These are phyloP conservation scores for Tieghemiomyces parasiticus DNA, from an alignment of 192 early-diverging fungal species.

Conservation along the genomic window DNA sequence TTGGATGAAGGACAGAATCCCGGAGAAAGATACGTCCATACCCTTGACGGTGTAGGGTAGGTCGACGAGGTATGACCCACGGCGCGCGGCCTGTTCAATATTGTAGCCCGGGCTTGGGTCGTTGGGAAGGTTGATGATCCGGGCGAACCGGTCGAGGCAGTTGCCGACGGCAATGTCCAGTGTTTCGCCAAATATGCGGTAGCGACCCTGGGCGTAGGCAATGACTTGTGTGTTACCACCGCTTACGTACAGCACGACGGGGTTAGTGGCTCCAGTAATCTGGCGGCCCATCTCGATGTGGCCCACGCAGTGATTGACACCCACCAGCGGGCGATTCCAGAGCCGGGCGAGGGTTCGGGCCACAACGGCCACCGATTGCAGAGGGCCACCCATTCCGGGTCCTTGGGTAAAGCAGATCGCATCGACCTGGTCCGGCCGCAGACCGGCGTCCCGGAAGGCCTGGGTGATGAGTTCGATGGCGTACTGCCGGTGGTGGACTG, in stretches of 20 bases:
- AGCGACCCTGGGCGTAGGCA: slow-evolving; percentile 84
- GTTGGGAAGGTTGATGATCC: slow-evolving; percentile 83
- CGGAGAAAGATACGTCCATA: slow-evolving; percentile 97
- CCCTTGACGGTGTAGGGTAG: slow-evolving; percentile 97
- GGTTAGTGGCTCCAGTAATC: slow-evolving; percentile 87
- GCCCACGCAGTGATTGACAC: slow-evolving; percentile 96
- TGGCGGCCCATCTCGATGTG: slow-evolving; percentile 99
- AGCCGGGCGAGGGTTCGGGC: slow-evolving; percentile 85
- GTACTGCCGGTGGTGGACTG: slow-evolving; percentile 70
- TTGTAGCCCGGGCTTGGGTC: slow-evolving; percentile 97
- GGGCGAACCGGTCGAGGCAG: slow-evolving; percentile 93
- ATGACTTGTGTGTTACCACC: slow-evolving; percentile 99
- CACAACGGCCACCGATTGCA: slow-evolving; percentile 77
- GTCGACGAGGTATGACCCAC: slow-evolving; percentile 72
- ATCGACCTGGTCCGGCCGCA: slow-evolving; percentile 65
- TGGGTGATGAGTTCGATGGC: slow-evolving; percentile 57
- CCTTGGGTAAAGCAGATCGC: slow-evolving; percentile 97
- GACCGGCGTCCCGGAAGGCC: slow-evolving; percentile 60
- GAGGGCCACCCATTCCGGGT: slow-evolving; percentile 96
- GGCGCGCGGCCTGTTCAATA: slow-evolving; percentile 90
- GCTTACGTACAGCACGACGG: slow-evolving; percentile 92
- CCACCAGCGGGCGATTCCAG: slow-evolving; percentile 85
- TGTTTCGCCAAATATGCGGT: slow-evolving; percentile 97
- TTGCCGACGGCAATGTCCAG: slow-evolving; percentile 98
- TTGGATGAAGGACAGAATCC: slow-evolving; percentile 88